Base-by-base conservation (phyloP, 2,329 filamentous ascomycete genomes). In the Pseudogymnoascus sp. region DNA sequence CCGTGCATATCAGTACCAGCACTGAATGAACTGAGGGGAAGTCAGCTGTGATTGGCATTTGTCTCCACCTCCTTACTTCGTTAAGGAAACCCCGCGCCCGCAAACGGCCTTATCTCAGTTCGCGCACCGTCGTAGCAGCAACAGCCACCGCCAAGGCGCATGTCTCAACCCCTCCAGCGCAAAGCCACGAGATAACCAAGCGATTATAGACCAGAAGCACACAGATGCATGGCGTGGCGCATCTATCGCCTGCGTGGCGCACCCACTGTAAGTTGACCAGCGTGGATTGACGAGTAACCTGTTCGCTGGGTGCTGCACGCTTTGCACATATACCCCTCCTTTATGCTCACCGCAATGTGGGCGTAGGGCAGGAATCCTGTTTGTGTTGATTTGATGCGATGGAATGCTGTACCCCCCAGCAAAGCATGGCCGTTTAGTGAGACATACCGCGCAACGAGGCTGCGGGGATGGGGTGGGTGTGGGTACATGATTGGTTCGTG, bases 31-130 rank as follows among this genome's bases (percentile, higher is more conserved):
- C 13, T 51, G 42, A 51, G 42, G 25, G 42, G 42, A 51, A 51
- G 42, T 48, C 42, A 48, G 12, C 42, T 48, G 42, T 48, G 42
- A 48, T 48, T 48, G 42, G 42, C 25, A 48, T 25, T 29, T 25
- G 42, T 48, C 42, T 15, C 42, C 25, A 48, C 42, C 42, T n/a
- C 42, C 13, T 29, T 27, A 48, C 41, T 48, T 29, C 7, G 42
- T 48, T 12, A 29, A 15, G 42, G 25, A 42, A 51, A 51, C 42
- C 42, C 42, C 42, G 25, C 42, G 42, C 42, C 42, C 25, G 42
- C 42, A 51, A 51, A 51, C 42, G 42, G 42, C 42, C 42, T 51
- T 51, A 51, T 51, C 42, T 51, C 42, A 51, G 42, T 51, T 51
- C 42, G 42, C 25, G 42, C 13, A 15, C 8, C 42, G 42, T 51